Evolutionary conservation across 1,139 yeast genomes (phyloP).

Genomic region (Blastobotrys arbuscula): DNA sequence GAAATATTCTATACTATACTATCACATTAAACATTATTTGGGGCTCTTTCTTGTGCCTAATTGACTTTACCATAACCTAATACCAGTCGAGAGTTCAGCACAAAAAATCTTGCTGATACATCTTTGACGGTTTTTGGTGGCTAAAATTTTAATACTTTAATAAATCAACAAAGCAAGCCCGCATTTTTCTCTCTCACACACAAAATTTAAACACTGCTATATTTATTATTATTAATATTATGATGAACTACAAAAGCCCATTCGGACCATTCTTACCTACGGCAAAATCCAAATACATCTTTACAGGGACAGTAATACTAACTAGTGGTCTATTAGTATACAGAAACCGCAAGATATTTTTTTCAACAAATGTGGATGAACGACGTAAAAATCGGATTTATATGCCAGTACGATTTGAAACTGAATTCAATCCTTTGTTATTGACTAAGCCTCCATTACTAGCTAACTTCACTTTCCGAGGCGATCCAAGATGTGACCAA

Average conservation of each 20-base stretch:
- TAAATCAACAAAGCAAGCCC: no score
- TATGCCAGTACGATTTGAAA: conserved; percentile 38
- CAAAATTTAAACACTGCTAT: no score
- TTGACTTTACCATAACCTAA: no score
- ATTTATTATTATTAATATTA: no score
- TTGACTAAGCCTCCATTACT: conserved; percentile 53
- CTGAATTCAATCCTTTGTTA: conserved; percentile 53
- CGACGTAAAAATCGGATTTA: conserved; percentile 11
- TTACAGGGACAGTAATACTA: conserved; percentile 9
- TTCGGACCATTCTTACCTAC: conserved; percentile 12
- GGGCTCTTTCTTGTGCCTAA: no score
- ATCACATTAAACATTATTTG: no score
- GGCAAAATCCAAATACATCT: conserved; percentile 11
- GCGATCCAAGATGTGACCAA: conserved; percentile 56
- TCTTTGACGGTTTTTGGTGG: no score
- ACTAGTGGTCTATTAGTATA: conserved; percentile 9
- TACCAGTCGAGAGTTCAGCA: no score
- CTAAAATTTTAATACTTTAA: no score
- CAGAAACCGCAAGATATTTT: conserved; percentile 6
- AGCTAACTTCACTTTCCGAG: conserved; percentile 66
- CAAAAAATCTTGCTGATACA: no score
- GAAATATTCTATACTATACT: no score
- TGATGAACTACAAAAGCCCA: conserved; percentile 10
- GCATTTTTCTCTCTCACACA: no score
- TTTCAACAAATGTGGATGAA: not conserved